A percentile compares a stretch with the other conserved stretches of the same genome.
phyloP scores from a whole-genome alignment of 2,329 filamentous ascomycete species.

The Diaporthe citriasiana region DNA sequence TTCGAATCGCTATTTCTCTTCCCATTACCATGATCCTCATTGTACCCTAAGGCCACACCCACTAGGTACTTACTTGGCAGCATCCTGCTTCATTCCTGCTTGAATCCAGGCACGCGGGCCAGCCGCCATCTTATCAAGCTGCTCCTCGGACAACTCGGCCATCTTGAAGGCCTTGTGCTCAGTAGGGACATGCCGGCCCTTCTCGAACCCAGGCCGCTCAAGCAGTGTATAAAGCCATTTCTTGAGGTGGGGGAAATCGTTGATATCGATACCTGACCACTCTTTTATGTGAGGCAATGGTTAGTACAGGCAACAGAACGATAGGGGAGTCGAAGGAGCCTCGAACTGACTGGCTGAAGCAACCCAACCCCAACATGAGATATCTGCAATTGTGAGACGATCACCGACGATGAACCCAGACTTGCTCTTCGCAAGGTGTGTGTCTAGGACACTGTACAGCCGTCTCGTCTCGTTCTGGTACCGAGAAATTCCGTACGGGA shows the following conservation, averaged over 20 bases:
- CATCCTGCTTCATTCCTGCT: conserved; percentile 73
- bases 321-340: neutral
- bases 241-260: conserved; percentile 81
- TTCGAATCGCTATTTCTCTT: neutral
- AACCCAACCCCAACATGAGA: conserved; percentile 86
- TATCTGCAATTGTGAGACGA: conserved; percentile 81
- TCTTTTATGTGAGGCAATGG: conserved; percentile 53
- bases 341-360: conserved; percentile 62
- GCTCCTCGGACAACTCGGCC: conserved; percentile 54
- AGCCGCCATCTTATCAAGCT: conserved; percentile 66
- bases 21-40: neutral
- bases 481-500: conserved; percentile 85
- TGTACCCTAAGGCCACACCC: too few species aligned
- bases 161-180: conserved; percentile 68
- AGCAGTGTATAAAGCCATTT: conserved; percentile 82
- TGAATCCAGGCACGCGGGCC: conserved; percentile 71
- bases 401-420: conserved; percentile 76
- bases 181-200: conserved; percentile 77
- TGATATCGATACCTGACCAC: conserved; percentile 77
- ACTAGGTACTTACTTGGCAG: conserved; percentile 55
- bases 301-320: neutral
- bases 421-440: conserved; percentile 71
- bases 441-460: conserved; percentile 83
- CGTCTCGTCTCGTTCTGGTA: conserved; percentile 89
- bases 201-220: conserved; percentile 79